These are phyloP conservation scores for Pezicula carpinea DNA, from an alignment of 2,329 filamentous ascomycete species.

Conservation along the genomic window DNA sequence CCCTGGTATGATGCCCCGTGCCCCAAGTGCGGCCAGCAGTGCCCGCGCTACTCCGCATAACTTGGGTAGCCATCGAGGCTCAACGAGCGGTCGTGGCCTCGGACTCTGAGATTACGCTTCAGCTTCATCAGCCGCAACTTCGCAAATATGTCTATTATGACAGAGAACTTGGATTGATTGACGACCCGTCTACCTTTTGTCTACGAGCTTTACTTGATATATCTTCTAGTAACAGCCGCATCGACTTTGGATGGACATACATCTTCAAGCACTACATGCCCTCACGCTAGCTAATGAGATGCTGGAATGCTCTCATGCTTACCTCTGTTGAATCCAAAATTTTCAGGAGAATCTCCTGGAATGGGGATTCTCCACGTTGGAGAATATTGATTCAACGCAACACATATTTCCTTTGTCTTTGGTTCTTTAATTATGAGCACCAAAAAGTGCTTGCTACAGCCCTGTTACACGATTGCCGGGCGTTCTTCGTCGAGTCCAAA, in stretches of 20 bases:
- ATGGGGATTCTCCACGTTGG: background rate
- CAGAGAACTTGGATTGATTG: constrained; percentile 4
- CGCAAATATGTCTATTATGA: background rate
- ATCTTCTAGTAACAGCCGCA: constrained; percentile 15
- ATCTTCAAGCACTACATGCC: constrained; percentile 3
- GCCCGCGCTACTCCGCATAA: background rate
- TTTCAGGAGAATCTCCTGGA: constrained; percentile 3
- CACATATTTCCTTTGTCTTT: background rate
- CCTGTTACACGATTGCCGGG: background rate
- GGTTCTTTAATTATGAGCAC: background rate
- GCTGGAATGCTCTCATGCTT: constrained; percentile 27
- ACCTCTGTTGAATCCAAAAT: constrained; percentile 6
- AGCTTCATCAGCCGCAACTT: constrained; percentile 1
- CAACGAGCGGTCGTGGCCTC: background rate
- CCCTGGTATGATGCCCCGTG: constrained; percentile 3
- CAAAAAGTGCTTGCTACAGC: background rate
- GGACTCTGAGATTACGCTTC: background rate
- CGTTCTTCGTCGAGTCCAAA: background rate
- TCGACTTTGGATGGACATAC: constrained; percentile 12
- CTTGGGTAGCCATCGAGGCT: background rate
- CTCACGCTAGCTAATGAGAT: constrained; percentile 17
- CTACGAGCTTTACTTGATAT: constrained; percentile 15
- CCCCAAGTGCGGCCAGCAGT: constrained; percentile 1
- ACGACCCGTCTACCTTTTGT: constrained; percentile 12
- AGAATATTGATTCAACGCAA: background rate